A percentile compares a stretch with the other conserved stretches of the same genome.
Conservation (phyloP, 208 protist genomes). For the Trypanosoma conorhini region DNA sequence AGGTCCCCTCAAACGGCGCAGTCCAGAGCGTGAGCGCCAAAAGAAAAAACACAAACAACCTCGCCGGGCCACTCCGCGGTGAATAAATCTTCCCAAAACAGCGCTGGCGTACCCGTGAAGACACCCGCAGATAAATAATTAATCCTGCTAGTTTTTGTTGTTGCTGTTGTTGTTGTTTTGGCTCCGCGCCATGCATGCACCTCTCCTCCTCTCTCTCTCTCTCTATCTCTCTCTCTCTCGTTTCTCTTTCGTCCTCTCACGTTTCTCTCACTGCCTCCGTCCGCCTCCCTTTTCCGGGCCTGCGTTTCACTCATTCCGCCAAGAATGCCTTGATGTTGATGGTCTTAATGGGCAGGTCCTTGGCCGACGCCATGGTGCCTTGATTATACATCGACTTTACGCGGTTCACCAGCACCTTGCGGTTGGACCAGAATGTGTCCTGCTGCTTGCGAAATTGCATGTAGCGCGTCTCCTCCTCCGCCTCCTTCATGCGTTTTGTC, state of each 20-base stretch:
- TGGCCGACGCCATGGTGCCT: conserved; percentile 65
- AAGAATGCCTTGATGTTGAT: conserved; percentile 90
- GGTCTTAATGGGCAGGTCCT: conserved; percentile 85
- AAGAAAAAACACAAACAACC: too few species aligned
- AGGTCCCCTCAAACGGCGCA: too few species aligned
- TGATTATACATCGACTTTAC: conserved; percentile 92
- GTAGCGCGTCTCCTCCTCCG: conserved; percentile 88
- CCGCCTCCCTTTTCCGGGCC: too few species aligned
- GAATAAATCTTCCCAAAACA: too few species aligned
- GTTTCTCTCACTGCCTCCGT: background rate
- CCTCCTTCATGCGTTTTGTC: conserved; percentile 85
- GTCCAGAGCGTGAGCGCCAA: too few species aligned
- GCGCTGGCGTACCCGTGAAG: too few species aligned
- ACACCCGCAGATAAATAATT: background rate
- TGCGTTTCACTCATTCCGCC: conserved; percentile 35
- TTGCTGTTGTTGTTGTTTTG: too few species aligned
- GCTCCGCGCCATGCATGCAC: conserved; percentile 27
- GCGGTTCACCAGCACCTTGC: conserved; percentile 90
- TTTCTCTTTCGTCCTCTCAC: too few species aligned
- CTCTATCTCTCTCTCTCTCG: background rate
- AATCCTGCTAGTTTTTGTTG: too few species aligned
- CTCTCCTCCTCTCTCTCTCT: background rate
- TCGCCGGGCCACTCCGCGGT: too few species aligned
- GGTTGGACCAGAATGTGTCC: conserved; percentile 90
- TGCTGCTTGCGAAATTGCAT: conserved; percentile 84